Evolutionary conservation across 1,284 basidiomycete genomes (phyloP).

Genomic region (Ceratobasidium theobromae): DNA sequence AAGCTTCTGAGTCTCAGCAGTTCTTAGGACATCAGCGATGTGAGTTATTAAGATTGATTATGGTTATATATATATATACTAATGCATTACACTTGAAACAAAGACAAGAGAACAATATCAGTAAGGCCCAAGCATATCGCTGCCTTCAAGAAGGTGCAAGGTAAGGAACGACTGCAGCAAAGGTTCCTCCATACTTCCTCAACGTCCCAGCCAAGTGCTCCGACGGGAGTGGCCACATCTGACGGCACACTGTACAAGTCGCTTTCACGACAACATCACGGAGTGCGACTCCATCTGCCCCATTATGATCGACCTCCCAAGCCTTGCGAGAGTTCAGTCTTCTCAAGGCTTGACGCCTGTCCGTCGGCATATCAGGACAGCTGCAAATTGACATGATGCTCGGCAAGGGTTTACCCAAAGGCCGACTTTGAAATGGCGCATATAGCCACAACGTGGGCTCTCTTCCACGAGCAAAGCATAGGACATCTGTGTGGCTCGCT

Average conservation of each 20-base stretch:
- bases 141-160: too few species aligned
- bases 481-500: background rate
- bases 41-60: too few species aligned
- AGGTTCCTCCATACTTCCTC: background rate
- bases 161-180: constrained; percentile 11
- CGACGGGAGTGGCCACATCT: constrained; percentile 8
- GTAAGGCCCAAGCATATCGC: too few species aligned
- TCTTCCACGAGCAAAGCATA: background rate
- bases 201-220: background rate
- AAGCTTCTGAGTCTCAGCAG: too few species aligned
- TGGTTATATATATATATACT: too few species aligned
- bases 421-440: constrained; percentile 22
- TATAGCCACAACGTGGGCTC: background rate
- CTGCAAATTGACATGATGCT: background rate
- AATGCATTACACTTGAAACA: too few species aligned
- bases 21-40: too few species aligned
- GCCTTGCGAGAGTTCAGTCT: background rate
- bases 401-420: constrained; percentile 13
- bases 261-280: background rate
- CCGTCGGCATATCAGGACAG: background rate
- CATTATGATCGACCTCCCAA: constrained; percentile 9
- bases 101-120: too few species aligned
- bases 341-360: background rate
- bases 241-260: background rate
- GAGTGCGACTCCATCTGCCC: background rate